Evolutionary conservation across 805 yeast genomes (phyloP).

Genomic region (Zygosaccharomyces rouxii): DNA sequence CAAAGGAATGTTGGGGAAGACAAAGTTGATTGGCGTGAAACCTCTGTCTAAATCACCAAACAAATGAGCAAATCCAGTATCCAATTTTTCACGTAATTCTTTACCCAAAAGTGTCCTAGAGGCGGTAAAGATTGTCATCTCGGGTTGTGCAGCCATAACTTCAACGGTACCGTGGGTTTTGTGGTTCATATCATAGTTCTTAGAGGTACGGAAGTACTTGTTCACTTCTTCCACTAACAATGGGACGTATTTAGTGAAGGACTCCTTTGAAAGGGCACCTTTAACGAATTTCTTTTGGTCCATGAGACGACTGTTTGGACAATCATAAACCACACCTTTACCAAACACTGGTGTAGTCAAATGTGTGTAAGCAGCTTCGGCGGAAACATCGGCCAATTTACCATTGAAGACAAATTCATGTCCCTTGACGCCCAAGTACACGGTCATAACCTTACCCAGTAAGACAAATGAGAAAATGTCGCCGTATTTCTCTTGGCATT

Average conservation of each 20-base stretch:
- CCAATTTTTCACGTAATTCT: slow-evolving; percentile 80
- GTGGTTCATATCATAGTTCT: slow-evolving; percentile 41
- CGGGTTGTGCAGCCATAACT: slow-evolving; percentile 85
- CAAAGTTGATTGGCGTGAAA: slow-evolving; percentile 92
- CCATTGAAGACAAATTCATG: slow-evolving; percentile 95
- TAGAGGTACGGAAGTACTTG: slow-evolving; percentile 55
- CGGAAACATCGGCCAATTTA: slow-evolving; percentile 82
- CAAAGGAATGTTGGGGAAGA: slow-evolving; percentile 88
- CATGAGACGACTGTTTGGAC: slow-evolving; percentile 91
- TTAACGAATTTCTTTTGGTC: slow-evolving; percentile 98
- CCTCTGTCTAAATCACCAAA: slow-evolving; percentile 94
- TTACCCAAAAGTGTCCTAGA: slow-evolving; percentile 87
- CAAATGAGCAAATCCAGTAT: slow-evolving; percentile 75
- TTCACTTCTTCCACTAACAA: slow-evolving; percentile 73
- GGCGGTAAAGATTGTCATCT: slow-evolving; percentile 94
- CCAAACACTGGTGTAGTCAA: slow-evolving; percentile 99
- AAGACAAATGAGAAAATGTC: slow-evolving; percentile 88
- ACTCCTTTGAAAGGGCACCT: slow-evolving; percentile 77
- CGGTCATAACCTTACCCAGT: slow-evolving; percentile 91
- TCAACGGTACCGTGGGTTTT: slow-evolving; percentile 49
- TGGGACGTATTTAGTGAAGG: slow-evolving; percentile 84
- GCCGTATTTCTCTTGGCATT: slow-evolving; percentile 77
- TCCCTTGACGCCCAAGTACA: slow-evolving; percentile 94
- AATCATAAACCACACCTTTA: slow-evolving; percentile 94
- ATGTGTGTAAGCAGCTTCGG: slow-evolving; percentile 93